phyloP scores from a whole-genome alignment of 2,329 filamentous ascomycete genomes.

The Allantophomopsis cytisporea region DNA sequence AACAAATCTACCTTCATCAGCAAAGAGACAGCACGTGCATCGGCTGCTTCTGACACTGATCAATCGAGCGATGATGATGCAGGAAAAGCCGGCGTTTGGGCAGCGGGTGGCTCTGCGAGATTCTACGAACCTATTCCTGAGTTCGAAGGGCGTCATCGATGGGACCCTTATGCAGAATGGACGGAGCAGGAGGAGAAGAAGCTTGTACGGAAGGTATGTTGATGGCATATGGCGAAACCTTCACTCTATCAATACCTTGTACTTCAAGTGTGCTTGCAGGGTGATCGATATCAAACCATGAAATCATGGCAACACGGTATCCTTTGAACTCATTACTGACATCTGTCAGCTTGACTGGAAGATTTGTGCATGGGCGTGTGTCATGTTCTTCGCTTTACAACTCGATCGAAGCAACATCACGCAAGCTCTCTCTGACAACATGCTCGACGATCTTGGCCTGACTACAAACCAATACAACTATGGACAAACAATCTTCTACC shows the following conservation, averaged over 20 bases:
- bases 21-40: conserved; percentile 5
- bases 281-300: conserved; percentile 5
- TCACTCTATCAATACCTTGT: too few relatives aligned
- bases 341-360: conserved; percentile 2
- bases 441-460: conserved; percentile 35
- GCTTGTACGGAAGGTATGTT: conserved; percentile 9
- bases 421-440: conserved; percentile 45
- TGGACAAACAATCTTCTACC: neutral
- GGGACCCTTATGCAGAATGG: conserved; percentile 7
- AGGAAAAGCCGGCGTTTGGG: neutral
- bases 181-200: conserved; percentile 12
- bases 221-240: neutral
- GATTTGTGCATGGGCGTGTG: conserved; percentile 26
- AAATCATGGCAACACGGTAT: neutral
- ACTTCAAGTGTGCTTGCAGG: conserved; percentile 6
- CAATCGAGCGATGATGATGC: conserved; percentile 19
- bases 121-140: conserved; percentile 2
- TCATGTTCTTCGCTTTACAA: conserved; percentile 49
- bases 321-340: neutral
- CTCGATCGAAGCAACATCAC: conserved; percentile 43
- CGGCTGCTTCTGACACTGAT: conserved; percentile 25
- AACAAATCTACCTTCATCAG: conserved; percentile 1
- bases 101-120: neutral
- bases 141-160: conserved; percentile 4
- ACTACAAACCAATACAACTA: conserved; percentile 21